These are phyloP conservation scores for Umbilicaria muhlenbergii DNA, from an alignment of 495 filamentous ascomycete genomes.

Conservation along the genomic window DNA sequence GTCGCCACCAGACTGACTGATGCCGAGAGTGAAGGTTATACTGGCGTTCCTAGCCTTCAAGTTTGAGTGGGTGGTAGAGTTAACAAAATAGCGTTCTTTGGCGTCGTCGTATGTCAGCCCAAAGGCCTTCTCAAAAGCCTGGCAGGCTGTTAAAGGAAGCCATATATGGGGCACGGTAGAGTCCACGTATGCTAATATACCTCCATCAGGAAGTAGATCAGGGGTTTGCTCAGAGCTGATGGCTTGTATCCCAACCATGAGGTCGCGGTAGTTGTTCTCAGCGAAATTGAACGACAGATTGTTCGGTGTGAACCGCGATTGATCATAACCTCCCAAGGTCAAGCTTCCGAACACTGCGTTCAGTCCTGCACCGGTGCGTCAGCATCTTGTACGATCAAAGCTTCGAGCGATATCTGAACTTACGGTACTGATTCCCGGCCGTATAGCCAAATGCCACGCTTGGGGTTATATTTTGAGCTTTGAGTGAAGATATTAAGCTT, in stretches of 20 bases:
- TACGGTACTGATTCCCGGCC: conserved; percentile 34
- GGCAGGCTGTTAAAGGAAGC: conserved; percentile 35
- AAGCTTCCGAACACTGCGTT: conserved; percentile 35
- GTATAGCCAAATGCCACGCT: conserved; percentile 41
- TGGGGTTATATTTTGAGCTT: conserved; percentile 28
- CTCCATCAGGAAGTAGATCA: conserved; percentile 5
- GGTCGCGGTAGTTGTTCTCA: conserved; percentile 29
- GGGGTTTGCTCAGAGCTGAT: conserved; percentile 21
- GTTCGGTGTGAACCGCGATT: conserved; percentile 32
- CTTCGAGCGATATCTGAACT: too few species aligned
- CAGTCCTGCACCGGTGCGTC: conserved; percentile 11
- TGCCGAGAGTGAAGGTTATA: conserved; percentile 35
- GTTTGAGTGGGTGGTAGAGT: conserved; percentile 23
- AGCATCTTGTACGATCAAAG: too few species aligned
- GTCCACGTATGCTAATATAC: conserved; percentile 28
- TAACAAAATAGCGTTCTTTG: conserved; percentile 32
- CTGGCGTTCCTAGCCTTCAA: conserved; percentile 31
- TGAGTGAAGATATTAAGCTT: conserved; percentile 33
- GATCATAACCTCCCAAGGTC: conserved; percentile 42
- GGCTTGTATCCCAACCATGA: conserved; percentile 31
- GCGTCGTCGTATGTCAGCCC: conserved; percentile 28
- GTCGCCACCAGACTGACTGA: conserved; percentile 20
- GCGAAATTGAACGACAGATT: conserved; percentile 31
- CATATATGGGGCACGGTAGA: conserved; percentile 38
- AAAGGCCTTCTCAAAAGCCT: conserved; percentile 37